phyloP scores from a whole-genome alignment of 345 rosid species.

The Eucalyptus erythrocorys region DNA sequence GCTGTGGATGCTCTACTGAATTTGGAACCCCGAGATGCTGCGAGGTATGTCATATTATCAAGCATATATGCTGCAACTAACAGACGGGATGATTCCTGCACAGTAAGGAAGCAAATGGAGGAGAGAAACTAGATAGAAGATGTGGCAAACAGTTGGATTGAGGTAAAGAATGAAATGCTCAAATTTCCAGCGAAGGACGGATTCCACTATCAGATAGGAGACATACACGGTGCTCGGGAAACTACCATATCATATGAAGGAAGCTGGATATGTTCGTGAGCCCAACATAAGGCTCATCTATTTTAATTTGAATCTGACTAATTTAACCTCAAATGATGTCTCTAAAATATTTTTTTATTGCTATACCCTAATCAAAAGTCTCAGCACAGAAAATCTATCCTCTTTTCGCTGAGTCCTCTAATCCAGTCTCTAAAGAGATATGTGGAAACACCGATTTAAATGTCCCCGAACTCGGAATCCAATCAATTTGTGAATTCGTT shows the following conservation, averaged over 20 bases:
- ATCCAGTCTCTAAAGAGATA: no score
- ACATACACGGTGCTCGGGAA: not conserved
- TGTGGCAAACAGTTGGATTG: constrained; percentile 26
- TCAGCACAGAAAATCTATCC: no score
- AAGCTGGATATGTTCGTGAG: constrained; percentile 3
- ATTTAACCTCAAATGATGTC: no score
- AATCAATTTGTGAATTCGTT: no score
- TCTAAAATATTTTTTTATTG: no score
- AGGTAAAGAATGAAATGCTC: constrained; percentile 16
- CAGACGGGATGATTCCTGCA: constrained; percentile 21
- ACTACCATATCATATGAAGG: constrained; percentile 15
- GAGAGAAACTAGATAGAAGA: constrained; percentile 19
- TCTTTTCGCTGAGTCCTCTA: no score
- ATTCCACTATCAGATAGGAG: constrained; percentile 8
- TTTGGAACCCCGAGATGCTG: constrained; percentile 24
- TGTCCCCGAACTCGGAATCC: no score
- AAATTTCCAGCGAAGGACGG: constrained; percentile 21
- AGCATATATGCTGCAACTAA: constrained; percentile 17
- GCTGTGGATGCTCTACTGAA: constrained; percentile 24
- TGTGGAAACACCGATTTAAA: no score
- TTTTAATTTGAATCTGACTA: no score
- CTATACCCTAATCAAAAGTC: no score
- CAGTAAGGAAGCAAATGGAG: constrained; percentile 15
- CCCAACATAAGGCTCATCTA: not conserved
- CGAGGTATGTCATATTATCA: constrained; percentile 24